Base-by-base conservation (phyloP, 257 asterid genomes). In the Linaria vulgaris region DNA sequence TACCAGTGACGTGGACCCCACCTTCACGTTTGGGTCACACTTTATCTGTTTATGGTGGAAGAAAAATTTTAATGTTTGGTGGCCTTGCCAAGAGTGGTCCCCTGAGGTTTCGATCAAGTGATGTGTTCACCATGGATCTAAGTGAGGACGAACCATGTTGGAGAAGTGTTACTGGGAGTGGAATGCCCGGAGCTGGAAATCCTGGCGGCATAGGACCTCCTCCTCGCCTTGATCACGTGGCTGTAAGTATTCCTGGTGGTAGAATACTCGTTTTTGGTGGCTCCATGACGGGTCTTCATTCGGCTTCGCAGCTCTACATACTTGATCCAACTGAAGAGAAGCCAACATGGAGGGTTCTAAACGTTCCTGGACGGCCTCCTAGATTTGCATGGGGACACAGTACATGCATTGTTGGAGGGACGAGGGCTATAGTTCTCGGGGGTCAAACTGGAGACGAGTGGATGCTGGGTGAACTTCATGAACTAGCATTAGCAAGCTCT, bases 181-280 rank as follows among this genome's bases (percentile, higher is more conserved):
- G 88, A 44, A 88, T 91, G 98, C 96, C 96, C 0, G 96, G 96
- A 64, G 90, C 95, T 11, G 95, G 95, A 63, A 91, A 91, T 69
- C 98, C 98, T 0, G 98, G 95, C 19, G 98, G 98, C 45, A 65
- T 91, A 34, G 88, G 95, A 22, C 98, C 98, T 25, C 96, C 98
- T 6, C 98, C 98, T 25, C 81, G 98, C 67, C 88, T 91, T 38
- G 98, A 92, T 74, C 98, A 92, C 48, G 98, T 92, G 76, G 97
- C 98, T 0, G 88, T 88, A 44, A 88, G 96, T 75, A 82, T 88
- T 24, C 97, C 96, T 15, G 95, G 97, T 6, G 96, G 96, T 23
- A 78, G 97, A 48, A 81, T 91, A 61, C 73, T 88, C 12, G 80
- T 88, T 22, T 91, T 91, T 54, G 98, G 96, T 55, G 98, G 98